phyloP scores from a whole-genome alignment of 805 yeast genomes.

The Yarrowia divulgata region DNA sequence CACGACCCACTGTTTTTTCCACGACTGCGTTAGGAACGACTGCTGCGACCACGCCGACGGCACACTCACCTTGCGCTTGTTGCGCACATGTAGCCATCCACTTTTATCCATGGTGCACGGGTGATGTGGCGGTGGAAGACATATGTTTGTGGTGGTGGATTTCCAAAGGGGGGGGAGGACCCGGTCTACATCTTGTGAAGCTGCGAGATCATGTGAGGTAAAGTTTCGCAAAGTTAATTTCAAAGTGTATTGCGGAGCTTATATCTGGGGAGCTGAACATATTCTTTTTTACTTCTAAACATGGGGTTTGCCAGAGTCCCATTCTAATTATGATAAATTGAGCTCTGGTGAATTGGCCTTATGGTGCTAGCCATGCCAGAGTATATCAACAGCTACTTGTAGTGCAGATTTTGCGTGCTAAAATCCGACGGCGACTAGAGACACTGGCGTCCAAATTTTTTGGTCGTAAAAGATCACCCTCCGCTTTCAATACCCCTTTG shows the following conservation, averaged over 20 bases:
- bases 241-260: not conserved
- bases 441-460: too few species aligned
- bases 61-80: constrained; percentile 34
- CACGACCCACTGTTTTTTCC: constrained; percentile 52
- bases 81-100: constrained; percentile 36
- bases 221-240: not conserved
- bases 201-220: not conserved
- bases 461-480: too few species aligned
- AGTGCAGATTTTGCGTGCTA: too few species aligned
- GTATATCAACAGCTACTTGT: too few species aligned
- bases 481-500: too few species aligned
- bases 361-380: too few species aligned
- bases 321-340: too few species aligned
- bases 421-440: too few species aligned
- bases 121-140: not conserved
- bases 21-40: constrained; percentile 39
- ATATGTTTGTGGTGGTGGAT: not conserved
- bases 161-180: not conserved
- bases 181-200: too few species aligned
- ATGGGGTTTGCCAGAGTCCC: too few species aligned
- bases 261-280: not conserved
- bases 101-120: constrained; percentile 18
- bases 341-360: too few species aligned
- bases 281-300: too few species aligned
- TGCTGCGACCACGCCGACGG: constrained; percentile 17